phyloP scores from a whole-genome alignment of 805 yeast species.

The Danielia reshetovae region DNA sequence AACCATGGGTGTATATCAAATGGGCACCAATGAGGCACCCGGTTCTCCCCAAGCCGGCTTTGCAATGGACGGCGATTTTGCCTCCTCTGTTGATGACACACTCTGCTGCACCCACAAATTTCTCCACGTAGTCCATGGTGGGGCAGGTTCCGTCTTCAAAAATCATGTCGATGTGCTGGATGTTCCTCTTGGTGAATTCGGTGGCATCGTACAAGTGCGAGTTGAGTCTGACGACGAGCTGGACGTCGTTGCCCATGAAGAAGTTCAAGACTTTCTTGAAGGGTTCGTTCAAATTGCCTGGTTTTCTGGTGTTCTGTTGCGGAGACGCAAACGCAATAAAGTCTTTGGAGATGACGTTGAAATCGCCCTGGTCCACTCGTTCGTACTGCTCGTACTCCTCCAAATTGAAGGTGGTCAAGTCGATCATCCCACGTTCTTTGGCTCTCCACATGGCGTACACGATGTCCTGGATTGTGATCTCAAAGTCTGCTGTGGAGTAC shows the following conservation, averaged over 20 bases:
- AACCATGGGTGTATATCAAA: conserved; percentile 91
- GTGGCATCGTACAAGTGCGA: conserved; percentile 83
- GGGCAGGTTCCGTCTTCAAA: conserved; percentile 99
- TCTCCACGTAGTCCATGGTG: conserved; percentile 85
- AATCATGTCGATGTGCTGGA: conserved; percentile 90
- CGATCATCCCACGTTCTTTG: conserved; percentile 84
- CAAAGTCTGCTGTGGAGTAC: conserved; percentile 91
- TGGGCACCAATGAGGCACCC: conserved; percentile 98
- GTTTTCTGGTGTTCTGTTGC: conserved; percentile 50
- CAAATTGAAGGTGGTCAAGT: conserved; percentile 78
- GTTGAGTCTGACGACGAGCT: conserved; percentile 86
- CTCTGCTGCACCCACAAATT: conserved; percentile 93
- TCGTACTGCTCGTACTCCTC: conserved; percentile 95
- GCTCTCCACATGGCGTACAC: conserved; percentile 98
- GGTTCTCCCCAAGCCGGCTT: conserved; percentile 96
- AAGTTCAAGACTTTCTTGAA: conserved; percentile 77
- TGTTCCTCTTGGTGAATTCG: conserved; percentile 79
- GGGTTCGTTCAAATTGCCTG: conserved; percentile 62
- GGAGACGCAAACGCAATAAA: conserved; percentile 98
- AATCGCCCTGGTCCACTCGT: conserved; percentile 95
- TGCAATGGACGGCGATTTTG: conserved; percentile 97
- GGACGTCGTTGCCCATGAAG: conserved; percentile 70
- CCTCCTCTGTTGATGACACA: conserved; percentile 82
- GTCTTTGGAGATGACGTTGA: conserved; percentile 86
- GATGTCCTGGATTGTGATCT: conserved; percentile 87